Evolutionary conservation across 148 eudicot genomes (phyloP).

Genomic region (Fagopyrum homotropicum): DNA sequence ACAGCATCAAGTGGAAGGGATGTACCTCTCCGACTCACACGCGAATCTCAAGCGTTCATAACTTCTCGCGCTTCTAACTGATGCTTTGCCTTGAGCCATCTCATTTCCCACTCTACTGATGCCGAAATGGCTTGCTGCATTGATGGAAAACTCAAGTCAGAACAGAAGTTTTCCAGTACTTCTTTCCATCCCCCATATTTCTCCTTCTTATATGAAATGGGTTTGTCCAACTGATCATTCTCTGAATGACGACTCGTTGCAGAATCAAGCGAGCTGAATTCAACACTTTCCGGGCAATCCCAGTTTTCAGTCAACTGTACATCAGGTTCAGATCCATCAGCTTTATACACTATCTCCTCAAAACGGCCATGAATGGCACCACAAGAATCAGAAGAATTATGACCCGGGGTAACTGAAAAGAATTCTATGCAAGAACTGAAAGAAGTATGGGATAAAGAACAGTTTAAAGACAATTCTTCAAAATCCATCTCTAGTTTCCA

Average conservation of each 20-base stretch:
- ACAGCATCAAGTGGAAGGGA: neutral
- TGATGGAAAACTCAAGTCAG: too few relatives aligned
- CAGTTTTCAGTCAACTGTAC: neutral
- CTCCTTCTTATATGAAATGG: neutral
- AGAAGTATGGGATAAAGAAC: slow-evolving; percentile 46
- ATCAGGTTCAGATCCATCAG: slow-evolving; percentile 30
- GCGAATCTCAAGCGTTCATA: slow-evolving; percentile 28
- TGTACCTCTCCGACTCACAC: too few relatives aligned
- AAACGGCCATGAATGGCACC: slow-evolving; percentile 67
- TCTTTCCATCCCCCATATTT: too few relatives aligned
- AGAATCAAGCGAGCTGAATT: slow-evolving; percentile 11
- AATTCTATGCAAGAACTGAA: slow-evolving; percentile 43
- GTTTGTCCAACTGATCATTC: neutral
- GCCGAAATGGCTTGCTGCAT: too few relatives aligned
- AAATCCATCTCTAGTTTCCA: slow-evolving; percentile 56
- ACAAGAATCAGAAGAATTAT: slow-evolving; percentile 35
- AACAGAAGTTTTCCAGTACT: too few relatives aligned
- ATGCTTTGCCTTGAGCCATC: slow-evolving; percentile 69
- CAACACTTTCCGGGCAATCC: slow-evolving; percentile 1
- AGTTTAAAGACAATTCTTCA: slow-evolving; percentile 48
- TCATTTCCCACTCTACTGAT: slow-evolving; percentile 26
- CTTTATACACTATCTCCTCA: slow-evolving; percentile 63
- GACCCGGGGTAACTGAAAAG: slow-evolving; percentile 33
- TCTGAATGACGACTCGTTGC: slow-evolving; percentile 11
- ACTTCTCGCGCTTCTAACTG: slow-evolving; percentile 47